Evolutionary conservation across 495 filamentous ascomycete genomes (phyloP).

Genomic region (Ramalina peruviana): DNA sequence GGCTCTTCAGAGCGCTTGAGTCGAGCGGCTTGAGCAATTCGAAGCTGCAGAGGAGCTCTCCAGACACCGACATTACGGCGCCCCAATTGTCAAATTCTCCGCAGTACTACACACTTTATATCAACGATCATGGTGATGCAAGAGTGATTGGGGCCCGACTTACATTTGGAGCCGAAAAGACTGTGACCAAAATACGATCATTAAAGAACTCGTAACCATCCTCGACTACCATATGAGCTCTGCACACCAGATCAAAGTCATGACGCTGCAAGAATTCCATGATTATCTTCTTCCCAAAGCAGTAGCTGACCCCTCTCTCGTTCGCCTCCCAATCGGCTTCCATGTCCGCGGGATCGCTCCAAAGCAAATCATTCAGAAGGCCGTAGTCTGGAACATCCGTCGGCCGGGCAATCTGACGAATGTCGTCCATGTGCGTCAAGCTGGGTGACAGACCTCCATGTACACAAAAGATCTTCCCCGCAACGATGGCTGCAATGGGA

Average conservation of each 20-base stretch:
- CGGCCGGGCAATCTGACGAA: constrained; percentile 84
- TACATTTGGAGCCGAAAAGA: constrained; percentile 96
- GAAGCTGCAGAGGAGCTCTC: constrained; percentile 90
- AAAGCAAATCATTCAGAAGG: constrained; percentile 87
- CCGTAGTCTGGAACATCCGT: constrained; percentile 98
- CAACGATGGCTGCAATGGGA: constrained; percentile 91
- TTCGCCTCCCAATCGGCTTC: constrained; percentile 96
- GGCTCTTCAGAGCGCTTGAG: constrained; percentile 91
- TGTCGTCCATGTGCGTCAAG: constrained; percentile 94
- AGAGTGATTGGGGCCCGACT: constrained; percentile 24
- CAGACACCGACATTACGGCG: constrained; percentile 94
- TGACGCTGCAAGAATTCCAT: constrained; percentile 89
- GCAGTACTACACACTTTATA: constrained; percentile 57
- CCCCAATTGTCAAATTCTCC: constrained; percentile 96
- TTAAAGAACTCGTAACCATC: constrained; percentile 99
- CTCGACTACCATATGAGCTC: constrained; percentile 98
- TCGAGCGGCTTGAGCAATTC: constrained; percentile 93
- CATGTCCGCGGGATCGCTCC: constrained; percentile 98
- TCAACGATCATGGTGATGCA: constrained; percentile 9
- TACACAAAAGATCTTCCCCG: constrained; percentile 97
- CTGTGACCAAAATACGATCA: constrained; percentile 87
- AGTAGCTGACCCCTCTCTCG: constrained; percentile 94
- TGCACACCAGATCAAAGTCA: constrained; percentile 94
- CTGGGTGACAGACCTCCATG: constrained; percentile 91
- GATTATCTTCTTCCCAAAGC: constrained; percentile 97